Percentiles rank a stretch among this genome's conserved stretches.
Evolutionary conservation across 768 basidiomycete genomes (phyloP).

Genomic region (Ramaria sp.): DNA sequence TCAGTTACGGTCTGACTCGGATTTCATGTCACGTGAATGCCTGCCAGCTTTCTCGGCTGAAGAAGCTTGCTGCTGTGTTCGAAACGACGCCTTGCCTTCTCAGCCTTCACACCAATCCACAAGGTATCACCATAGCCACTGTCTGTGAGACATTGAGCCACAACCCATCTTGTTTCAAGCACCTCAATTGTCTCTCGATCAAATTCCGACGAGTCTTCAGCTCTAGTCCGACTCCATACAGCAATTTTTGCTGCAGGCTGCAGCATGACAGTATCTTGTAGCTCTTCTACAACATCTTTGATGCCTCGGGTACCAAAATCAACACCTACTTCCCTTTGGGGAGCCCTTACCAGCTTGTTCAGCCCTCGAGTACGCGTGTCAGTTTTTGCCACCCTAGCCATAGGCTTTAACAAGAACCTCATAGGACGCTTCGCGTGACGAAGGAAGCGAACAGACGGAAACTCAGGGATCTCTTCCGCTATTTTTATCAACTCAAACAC

Average conservation of each 20-base stretch:
- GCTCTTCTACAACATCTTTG: neutral
- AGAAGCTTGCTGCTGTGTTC: no score
- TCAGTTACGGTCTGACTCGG: no score
- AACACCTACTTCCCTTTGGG: neutral
- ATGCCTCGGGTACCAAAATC: neutral
- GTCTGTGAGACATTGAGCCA: no score
- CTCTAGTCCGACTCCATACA: neutral
- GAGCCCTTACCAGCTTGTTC: neutral
- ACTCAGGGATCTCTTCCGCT: neutral
- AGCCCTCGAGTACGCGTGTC: neutral
- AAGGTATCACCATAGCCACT: no score
- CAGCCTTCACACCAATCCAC: no score
- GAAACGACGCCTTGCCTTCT: no score
- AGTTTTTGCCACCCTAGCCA: neutral
- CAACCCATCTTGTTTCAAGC: no score
- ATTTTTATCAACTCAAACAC: neutral
- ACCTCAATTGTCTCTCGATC: no score
- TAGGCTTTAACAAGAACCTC: neutral
- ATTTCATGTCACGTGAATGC: no score
- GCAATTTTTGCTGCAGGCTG: neutral
- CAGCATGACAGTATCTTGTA: neutral
- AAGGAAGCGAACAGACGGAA: neutral
- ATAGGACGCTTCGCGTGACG: neutral
- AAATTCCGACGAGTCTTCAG: no score
- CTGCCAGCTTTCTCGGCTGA: no score